phyloP scores from a whole-genome alignment of 2,329 filamentous ascomycete genomes.

The Cladorrhinum sp. region DNA sequence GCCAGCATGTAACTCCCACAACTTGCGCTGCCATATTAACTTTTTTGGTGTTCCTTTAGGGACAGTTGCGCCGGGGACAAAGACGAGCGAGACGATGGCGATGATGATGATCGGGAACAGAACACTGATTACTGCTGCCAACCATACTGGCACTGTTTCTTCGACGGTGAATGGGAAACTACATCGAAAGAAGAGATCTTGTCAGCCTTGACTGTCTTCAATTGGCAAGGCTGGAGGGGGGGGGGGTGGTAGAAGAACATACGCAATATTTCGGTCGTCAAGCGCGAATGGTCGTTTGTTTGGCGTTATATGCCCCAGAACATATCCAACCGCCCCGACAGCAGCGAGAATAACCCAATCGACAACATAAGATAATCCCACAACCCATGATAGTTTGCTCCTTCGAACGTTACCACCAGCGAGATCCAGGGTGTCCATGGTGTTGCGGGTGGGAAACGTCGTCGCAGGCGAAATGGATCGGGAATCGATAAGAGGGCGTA shows the following conservation, averaged over 20 bases:
- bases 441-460: slow-evolving; percentile 15
- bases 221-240: background rate
- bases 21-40: slow-evolving; percentile 72
- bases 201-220: slow-evolving; percentile 7
- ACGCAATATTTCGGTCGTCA: slow-evolving; percentile 73
- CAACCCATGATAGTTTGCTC: slow-evolving; percentile 31
- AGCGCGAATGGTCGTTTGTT: slow-evolving; percentile 70
- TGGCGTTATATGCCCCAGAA: slow-evolving; percentile 58
- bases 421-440: slow-evolving; percentile 22
- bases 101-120: slow-evolving; percentile 66
- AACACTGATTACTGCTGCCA: slow-evolving; percentile 63
- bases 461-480: slow-evolving; percentile 22
- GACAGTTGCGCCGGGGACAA: slow-evolving; percentile 71
- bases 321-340: slow-evolving; percentile 57
- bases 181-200: slow-evolving; percentile 1
- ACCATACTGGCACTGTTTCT: slow-evolving; percentile 68
- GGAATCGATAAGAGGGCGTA: slow-evolving; percentile 25
- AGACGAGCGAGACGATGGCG: slow-evolving; percentile 61
- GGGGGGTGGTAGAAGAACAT: slow-evolving; percentile 29
- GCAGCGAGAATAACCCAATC: slow-evolving; percentile 70
- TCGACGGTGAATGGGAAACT: slow-evolving; percentile 67
- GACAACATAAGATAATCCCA: slow-evolving; percentile 65
- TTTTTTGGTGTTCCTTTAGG: slow-evolving; percentile 59
- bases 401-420: slow-evolving; percentile 16
- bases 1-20: slow-evolving; percentile 88